Base-by-base conservation (phyloP, 495 filamentous ascomycete species). In the Aspergillus saccharolyticus region DNA sequence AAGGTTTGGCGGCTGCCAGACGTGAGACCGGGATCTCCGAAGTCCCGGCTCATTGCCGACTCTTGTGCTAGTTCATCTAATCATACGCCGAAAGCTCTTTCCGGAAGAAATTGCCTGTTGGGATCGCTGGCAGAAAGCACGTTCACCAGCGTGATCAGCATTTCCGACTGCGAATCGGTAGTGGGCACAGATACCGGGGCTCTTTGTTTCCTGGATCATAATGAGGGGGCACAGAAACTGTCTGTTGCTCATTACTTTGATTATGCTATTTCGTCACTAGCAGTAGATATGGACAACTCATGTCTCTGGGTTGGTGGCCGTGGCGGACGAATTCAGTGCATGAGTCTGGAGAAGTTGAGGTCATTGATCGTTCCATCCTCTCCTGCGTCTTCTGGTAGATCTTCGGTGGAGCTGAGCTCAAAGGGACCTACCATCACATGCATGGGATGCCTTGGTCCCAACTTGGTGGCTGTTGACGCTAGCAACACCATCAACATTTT, bases 1-100 rank as follows among this genome's bases (percentile, higher is more conserved):
- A 98, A 97, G 70, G 82, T 95, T 28, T 98, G 94, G 94, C 81
- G 88, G 60, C 81, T 91, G 17, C 89, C 93, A 28, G 86, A 89
- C 10, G 66, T 60, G 14, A 66, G 67, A 63, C 60, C 75, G 50
- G 73, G 64, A 12, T 80, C 80, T 15, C 78, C 78, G 0, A 83
- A 82, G 56, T 66, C 72, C 56, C 80, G 78, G 17, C 55, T 69
- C 56, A 76, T 71, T 58, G 51, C 64, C 20, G 80, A 80, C 25
- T 69, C 67, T 17, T 60, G 59, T 51, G 64, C 63, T 10, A 76
- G 63, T 21, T 71, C 75, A 1, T 59, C 72, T 19, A 78, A 70
- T 54, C 67, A 73, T n/a, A 68, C 70, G n/a, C 80, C 82, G 5
- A 82, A 75, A 56, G 79, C 81, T 22, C 72, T 88, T 5, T 67